These are phyloP conservation scores for Gymnopilus dilepis DNA, from an alignment of 768 basidiomycete genomes.

Conservation along the genomic window DNA sequence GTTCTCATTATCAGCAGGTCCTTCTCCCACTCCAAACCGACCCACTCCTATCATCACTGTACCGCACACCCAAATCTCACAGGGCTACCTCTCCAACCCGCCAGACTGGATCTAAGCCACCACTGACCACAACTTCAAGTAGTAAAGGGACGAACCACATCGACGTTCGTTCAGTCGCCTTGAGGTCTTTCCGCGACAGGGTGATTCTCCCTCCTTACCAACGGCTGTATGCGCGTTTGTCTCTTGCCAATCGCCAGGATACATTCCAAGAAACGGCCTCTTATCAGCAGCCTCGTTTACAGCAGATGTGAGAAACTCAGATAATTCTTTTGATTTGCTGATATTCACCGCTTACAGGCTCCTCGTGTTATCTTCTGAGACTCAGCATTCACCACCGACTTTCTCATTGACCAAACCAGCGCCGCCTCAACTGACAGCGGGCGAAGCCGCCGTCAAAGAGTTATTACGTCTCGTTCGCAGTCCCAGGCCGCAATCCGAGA, in stretches of 20 bases:
- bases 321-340: slow-evolving; percentile 6
- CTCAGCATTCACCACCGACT: slow-evolving; percentile 59
- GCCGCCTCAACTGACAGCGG: slow-evolving; percentile 60
- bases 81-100: slow-evolving; percentile 53
- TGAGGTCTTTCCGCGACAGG: slow-evolving; percentile 80
- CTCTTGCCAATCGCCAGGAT: slow-evolving; percentile 58
- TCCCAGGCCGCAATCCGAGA: slow-evolving; percentile 48
- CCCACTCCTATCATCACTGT: slow-evolving; percentile 67
- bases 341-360: slow-evolving; percentile 48
- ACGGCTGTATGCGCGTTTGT: slow-evolving; percentile 61
- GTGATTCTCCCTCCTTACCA: slow-evolving; percentile 71
- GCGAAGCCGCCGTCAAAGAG: slow-evolving; percentile 71
- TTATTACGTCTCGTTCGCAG: slow-evolving; percentile 68
- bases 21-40: slow-evolving; percentile 44
- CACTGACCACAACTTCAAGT: slow-evolving; percentile 40
- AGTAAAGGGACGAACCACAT: slow-evolving; percentile 57
- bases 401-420: slow-evolving; percentile 63
- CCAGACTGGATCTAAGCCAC: slow-evolving; percentile 49
- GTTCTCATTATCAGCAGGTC: slow-evolving; percentile 28
- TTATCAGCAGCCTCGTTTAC: slow-evolving; percentile 71
- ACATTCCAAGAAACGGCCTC: slow-evolving; percentile 56
- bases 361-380: slow-evolving; percentile 76
- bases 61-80: slow-evolving; percentile 64
- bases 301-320: slow-evolving; percentile 68
- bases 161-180: slow-evolving; percentile 81